A percentile compares a stretch with the other conserved stretches of the same genome.
phyloP scores from a whole-genome alignment of 2,329 filamentous ascomycete species.

The Eutypella sp. region DNA sequence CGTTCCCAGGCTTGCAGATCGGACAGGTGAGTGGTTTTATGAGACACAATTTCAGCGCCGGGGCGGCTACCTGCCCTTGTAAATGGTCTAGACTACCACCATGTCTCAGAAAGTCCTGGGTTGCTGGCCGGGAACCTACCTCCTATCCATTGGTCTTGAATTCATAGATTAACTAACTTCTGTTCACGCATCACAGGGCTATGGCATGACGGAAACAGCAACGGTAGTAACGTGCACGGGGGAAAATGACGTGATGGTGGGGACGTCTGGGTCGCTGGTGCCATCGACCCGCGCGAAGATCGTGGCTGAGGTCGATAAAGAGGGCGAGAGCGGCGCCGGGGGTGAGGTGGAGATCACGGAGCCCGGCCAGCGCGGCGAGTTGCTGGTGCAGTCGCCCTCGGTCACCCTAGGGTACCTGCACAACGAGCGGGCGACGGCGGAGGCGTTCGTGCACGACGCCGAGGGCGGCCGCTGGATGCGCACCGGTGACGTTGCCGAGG shows the following conservation, averaged over 20 bases:
- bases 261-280: constrained; percentile 66
- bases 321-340: constrained; percentile 38
- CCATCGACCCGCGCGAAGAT: constrained; percentile 62
- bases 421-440: constrained; percentile 75
- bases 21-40: too few relatives aligned
- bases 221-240: constrained; percentile 62
- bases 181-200: too few relatives aligned
- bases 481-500: constrained; percentile 79
- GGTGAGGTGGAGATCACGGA: constrained; percentile 67
- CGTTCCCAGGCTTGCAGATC: constrained; percentile 50
- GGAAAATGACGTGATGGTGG: constrained; percentile 61
- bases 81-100: too few relatives aligned
- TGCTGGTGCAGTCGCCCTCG: constrained; percentile 71
- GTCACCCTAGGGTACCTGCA: constrained; percentile 81
- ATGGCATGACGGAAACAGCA: constrained; percentile 73
- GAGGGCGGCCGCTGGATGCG: constrained; percentile 72
- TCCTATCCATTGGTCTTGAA: too few relatives aligned
- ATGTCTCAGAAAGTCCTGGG: too few relatives aligned
- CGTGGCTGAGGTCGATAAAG: constrained; percentile 61
- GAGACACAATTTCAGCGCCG: too few relatives aligned
- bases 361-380: constrained; percentile 68
- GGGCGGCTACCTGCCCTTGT: too few relatives aligned
- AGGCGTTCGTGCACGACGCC: constrained; percentile 66
- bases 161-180: too few relatives aligned
- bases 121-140: too few relatives aligned